Conservation (phyloP, 495 filamentous ascomycete species). For the Aspergillus sparsus region DNA sequence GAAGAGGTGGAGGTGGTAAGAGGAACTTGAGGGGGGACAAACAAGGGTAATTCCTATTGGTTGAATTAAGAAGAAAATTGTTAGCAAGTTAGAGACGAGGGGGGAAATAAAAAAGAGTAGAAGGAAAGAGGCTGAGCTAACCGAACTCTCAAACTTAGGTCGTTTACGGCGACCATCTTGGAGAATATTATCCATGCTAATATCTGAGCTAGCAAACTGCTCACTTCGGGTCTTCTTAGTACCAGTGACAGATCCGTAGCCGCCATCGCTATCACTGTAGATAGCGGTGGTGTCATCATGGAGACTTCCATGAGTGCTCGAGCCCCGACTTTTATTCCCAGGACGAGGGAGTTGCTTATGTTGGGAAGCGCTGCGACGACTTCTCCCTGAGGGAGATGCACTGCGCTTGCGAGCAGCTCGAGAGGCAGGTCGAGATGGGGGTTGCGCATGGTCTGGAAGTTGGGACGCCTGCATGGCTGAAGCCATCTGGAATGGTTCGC, state of each 20-base stretch:
- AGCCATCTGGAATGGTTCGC: conserved; percentile 60
- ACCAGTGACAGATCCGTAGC: conserved; percentile 65
- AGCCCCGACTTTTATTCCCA: conserved; percentile 65
- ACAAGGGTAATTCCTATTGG: conserved; percentile 85
- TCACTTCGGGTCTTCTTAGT: conserved; percentile 75
- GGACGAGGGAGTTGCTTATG: conserved; percentile 70
- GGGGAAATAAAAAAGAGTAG: conserved; percentile 13
- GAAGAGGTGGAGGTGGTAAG: conserved; percentile 86
- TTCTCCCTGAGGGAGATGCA: conserved; percentile 76
- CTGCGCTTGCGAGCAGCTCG: conserved; percentile 73
- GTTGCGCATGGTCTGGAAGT: conserved; percentile 53
- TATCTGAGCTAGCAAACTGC: conserved; percentile 88
- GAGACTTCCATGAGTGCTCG: conserved; percentile 65
- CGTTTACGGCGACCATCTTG: conserved; percentile 94
- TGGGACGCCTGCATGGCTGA: conserved; percentile 51
- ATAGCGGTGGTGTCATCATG: conserved; percentile 65
- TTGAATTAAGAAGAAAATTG: conserved; percentile 20
- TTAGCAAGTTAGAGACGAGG: conserved; percentile 10
- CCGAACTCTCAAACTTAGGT: conserved; percentile 96
- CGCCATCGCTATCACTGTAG: conserved; percentile 81
- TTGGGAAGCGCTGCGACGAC: conserved; percentile 76
- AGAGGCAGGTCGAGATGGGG: conserved; percentile 65
- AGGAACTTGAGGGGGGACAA: conserved; percentile 90
- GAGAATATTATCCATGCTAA: conserved; percentile 96
- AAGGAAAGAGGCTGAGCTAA: conserved; percentile 51